These are phyloP conservation scores for Nannizziopsis barbatae DNA, from an alignment of 2,329 filamentous ascomycete genomes.

Conservation along the genomic window DNA sequence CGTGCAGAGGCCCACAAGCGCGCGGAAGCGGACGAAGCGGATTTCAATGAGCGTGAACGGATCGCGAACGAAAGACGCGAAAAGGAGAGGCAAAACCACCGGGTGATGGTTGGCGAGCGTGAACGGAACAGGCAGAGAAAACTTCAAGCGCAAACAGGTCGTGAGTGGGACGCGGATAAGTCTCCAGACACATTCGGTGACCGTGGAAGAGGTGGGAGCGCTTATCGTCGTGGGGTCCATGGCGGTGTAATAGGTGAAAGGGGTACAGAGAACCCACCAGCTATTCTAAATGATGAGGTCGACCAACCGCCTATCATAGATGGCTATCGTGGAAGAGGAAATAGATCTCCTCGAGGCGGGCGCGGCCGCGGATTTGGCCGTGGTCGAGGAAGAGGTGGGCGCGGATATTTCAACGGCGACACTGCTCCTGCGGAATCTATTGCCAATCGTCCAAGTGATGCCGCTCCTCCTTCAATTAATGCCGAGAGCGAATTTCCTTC, in stretches of 20 bases:
- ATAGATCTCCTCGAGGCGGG: slow-evolving; percentile 20
- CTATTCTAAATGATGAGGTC: background rate
- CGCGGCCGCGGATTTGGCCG: slow-evolving; percentile 5
- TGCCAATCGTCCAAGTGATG: slow-evolving; percentile 13
- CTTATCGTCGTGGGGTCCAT: slow-evolving; percentile 41
- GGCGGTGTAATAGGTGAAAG: slow-evolving; percentile 38
- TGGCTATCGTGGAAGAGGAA: slow-evolving; percentile 11
- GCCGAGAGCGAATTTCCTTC: slow-evolving; percentile 31
- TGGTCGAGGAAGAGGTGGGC: background rate
- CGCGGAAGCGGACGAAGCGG: slow-evolving; percentile 56
- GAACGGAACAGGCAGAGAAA: slow-evolving; percentile 51
- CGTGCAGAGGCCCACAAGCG: slow-evolving; percentile 51
- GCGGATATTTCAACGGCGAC: slow-evolving; percentile 12
- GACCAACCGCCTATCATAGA: background rate
- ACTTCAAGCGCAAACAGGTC: slow-evolving; percentile 45
- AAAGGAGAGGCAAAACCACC: slow-evolving; percentile 41
- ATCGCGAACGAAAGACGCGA: slow-evolving; percentile 45
- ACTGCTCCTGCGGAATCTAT: slow-evolving; percentile 8
- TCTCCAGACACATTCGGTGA: slow-evolving; percentile 42
- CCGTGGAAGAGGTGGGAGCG: slow-evolving; percentile 31
- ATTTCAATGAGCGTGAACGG: slow-evolving; percentile 53
- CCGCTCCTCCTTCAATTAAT: slow-evolving; percentile 19
- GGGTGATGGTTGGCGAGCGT: slow-evolving; percentile 51
- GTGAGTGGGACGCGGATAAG: slow-evolving; percentile 55
- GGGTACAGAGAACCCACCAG: slow-evolving; percentile 11